These are phyloP conservation scores for Aquilaria malaccensis DNA, from an alignment of 345 rosid genomes.

Conservation along the genomic window DNA sequence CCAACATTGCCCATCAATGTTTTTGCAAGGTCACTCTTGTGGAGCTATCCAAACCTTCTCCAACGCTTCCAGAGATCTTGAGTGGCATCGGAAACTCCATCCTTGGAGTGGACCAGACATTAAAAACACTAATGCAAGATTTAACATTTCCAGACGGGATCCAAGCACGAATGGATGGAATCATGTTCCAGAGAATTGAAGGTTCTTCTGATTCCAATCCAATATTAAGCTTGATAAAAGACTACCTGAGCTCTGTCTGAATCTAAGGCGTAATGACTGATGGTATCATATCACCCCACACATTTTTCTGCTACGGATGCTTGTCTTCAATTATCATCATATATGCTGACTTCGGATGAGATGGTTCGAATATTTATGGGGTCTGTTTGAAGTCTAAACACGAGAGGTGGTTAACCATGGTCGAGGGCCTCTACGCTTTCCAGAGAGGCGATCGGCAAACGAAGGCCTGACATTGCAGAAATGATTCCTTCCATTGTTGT, in stretches of 20 bases:
- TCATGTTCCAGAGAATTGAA: conserved; percentile 64
- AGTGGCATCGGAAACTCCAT: conserved; percentile 63
- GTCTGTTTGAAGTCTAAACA: too few relatives aligned
- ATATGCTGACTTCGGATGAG: too few relatives aligned
- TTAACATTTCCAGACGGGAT: conserved; percentile 48
- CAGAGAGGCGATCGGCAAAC: too few relatives aligned
- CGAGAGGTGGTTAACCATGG: too few relatives aligned
- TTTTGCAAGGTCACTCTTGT: conserved; percentile 58
- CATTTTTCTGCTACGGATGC: too few relatives aligned
- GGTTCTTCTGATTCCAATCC: conserved; percentile 44
- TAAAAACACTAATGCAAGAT: conserved; percentile 55
- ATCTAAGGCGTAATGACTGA: not conserved
- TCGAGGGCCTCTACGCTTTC: too few relatives aligned
- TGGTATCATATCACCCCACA: too few relatives aligned
- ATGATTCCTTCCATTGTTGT: too few relatives aligned
- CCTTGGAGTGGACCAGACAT: conserved; percentile 56
- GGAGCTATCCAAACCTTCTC: conserved; percentile 78
- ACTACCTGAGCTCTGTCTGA: conserved; percentile 67
- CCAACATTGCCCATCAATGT: too few relatives aligned
- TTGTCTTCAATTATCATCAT: too few relatives aligned
- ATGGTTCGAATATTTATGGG: too few relatives aligned
- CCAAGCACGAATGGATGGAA: conserved; percentile 95
- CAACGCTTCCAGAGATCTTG: conserved; percentile 62
- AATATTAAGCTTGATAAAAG: conserved; percentile 54
- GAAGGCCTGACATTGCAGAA: too few relatives aligned